phyloP scores from a whole-genome alignment of 2,329 filamentous ascomycete genomes.

The Immersiporthe knoxdaviesiana region DNA sequence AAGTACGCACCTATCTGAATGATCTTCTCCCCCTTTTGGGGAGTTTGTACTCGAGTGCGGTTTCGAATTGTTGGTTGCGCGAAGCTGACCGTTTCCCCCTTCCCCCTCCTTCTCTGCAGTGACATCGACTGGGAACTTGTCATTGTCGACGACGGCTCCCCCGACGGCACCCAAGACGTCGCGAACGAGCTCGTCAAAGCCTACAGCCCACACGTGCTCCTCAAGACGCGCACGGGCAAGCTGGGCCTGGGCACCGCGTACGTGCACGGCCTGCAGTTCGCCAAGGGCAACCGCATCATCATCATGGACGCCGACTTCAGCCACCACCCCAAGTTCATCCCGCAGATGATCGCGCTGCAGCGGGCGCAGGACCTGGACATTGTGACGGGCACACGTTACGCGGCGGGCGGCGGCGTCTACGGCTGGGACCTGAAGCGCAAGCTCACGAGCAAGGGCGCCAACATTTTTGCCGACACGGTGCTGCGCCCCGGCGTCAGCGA shows the following conservation, averaged over 20 bases:
- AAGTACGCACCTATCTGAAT: conserved; percentile 59
- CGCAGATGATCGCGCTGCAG: conserved; percentile 86
- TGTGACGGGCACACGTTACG: conserved; percentile 94
- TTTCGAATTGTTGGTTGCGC: background rate
- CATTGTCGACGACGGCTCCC: conserved; percentile 97
- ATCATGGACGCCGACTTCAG: conserved; percentile 99
- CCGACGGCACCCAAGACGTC: conserved; percentile 90
- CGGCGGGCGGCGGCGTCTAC: conserved; percentile 84
- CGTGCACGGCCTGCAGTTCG: conserved; percentile 90
- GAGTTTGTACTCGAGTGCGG: too few species aligned
- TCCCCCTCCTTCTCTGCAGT: conserved; percentile 50
- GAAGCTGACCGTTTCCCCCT: conserved; percentile 6
- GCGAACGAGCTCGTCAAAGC: conserved; percentile 87
- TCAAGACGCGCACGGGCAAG: conserved; percentile 90
- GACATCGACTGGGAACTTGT: conserved; percentile 96
- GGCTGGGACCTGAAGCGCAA: conserved; percentile 96
- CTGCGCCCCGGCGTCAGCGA: conserved; percentile 93
- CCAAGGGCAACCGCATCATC: conserved; percentile 91
- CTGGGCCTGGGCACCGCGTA: conserved; percentile 97
- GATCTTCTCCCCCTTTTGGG: too few species aligned
- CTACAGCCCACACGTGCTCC: conserved; percentile 78
- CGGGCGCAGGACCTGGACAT: conserved; percentile 84
- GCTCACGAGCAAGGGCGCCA: conserved; percentile 83
- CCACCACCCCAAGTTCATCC: conserved; percentile 99
- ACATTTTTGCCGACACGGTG: conserved; percentile 94